These are phyloP conservation scores for Brassica rapa DNA, from an alignment of 345 rosid species.

Conservation along the genomic window DNA sequence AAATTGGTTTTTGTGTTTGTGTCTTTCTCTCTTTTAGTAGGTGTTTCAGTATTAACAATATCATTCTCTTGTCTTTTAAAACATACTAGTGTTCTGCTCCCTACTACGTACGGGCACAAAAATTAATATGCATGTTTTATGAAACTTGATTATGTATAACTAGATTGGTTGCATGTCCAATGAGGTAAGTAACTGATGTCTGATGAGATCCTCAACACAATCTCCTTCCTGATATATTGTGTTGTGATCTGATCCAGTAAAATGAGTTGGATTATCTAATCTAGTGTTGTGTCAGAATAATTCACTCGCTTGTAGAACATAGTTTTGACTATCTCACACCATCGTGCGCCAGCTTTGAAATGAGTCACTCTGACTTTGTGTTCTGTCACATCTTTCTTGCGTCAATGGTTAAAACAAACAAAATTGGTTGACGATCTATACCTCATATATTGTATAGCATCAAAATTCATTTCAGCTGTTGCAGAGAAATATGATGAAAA, in stretches of 20 bases:
- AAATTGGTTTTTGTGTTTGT: too few relatives aligned
- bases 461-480: background rate
- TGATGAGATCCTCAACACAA: too few relatives aligned
- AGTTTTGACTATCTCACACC: background rate
- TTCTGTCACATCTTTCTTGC: background rate
- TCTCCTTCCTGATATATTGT: too few relatives aligned
- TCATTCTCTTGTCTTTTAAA: too few relatives aligned
- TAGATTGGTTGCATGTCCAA: background rate
- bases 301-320: background rate
- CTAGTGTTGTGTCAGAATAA: background rate
- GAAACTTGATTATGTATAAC: background rate
- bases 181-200: background rate
- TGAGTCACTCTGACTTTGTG: background rate
- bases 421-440: background rate
- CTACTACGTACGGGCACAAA: background rate
- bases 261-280: too few relatives aligned
- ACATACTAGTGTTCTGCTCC: background rate
- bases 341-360: background rate
- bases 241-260: too few relatives aligned
- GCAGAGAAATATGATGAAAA: too few relatives aligned
- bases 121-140: background rate
- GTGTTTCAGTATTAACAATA: too few relatives aligned
- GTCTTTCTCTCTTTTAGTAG: too few relatives aligned
- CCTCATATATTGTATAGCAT: too few relatives aligned
- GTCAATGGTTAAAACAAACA: background rate